phyloP scores from a whole-genome alignment of 2,329 filamentous ascomycete species.

The Penicillium sp. region DNA sequence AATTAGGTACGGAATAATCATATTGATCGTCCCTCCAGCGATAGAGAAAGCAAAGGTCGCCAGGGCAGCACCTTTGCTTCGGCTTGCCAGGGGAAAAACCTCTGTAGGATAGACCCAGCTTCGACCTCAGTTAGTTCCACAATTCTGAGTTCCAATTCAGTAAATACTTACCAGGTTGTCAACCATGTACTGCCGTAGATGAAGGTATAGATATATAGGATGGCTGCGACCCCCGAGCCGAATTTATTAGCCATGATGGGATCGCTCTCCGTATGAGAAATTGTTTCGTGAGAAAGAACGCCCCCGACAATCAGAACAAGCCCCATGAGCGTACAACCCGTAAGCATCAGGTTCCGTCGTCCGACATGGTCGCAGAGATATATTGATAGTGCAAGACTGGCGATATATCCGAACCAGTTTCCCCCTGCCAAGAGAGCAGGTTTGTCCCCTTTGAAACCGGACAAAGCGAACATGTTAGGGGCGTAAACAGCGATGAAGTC shows the following conservation, averaged over 20 bases:
- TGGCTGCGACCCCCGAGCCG: constrained; percentile 25
- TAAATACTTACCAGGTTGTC: constrained; percentile 26
- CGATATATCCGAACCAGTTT: constrained; percentile 30
- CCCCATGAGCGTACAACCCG: constrained; percentile 25
- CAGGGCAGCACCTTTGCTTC: constrained; percentile 27
- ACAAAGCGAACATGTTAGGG: constrained; percentile 26
- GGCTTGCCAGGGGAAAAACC: constrained; percentile 26
- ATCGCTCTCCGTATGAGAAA: constrained; percentile 16
- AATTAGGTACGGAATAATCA: constrained; percentile 41
- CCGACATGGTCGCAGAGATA: constrained; percentile 21
- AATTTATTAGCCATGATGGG: constrained; percentile 18
- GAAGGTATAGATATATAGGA: constrained; percentile 31
- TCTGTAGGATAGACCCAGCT: constrained; percentile 32
- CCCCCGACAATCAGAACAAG: constrained; percentile 27
- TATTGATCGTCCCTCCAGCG: constrained; percentile 33
- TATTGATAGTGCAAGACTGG: constrained; percentile 22
- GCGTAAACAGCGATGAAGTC: constrained; percentile 29
- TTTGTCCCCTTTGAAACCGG: constrained; percentile 25
- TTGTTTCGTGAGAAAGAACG: constrained; percentile 21
- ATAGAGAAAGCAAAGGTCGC: constrained; percentile 33
- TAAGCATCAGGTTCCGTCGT: constrained; percentile 28
- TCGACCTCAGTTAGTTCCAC: not conserved
- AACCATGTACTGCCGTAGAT: constrained; percentile 32
- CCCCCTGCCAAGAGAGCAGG: constrained; percentile 27
- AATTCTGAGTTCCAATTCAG: too few species aligned